Conservation (phyloP, 108 stramenopile genomes). For the Cyclotella cryptica region DNA sequence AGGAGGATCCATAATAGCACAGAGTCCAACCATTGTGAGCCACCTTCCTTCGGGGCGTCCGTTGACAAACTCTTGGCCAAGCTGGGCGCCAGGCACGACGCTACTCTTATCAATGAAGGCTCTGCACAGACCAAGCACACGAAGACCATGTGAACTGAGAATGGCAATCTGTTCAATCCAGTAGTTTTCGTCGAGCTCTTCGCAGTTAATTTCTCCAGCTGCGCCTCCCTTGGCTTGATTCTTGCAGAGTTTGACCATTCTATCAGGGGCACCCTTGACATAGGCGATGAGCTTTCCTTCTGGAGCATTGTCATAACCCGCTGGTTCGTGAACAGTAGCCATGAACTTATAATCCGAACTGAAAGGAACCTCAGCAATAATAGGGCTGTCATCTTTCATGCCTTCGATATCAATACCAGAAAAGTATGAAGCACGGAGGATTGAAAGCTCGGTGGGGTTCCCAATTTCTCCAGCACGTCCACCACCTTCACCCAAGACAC, state of each 20-base stretch:
- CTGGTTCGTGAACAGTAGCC: conserved; percentile 46
- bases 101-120: conserved; percentile 65
- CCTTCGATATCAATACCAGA: conserved; percentile 71
- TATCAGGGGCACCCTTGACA: conserved; percentile 82
- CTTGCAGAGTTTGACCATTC: conserved; percentile 59
- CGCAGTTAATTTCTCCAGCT: conserved; percentile 64
- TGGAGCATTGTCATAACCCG: conserved; percentile 37
- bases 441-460: conserved; percentile 88
- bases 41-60: conserved; percentile 58
- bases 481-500: conserved; percentile 78
- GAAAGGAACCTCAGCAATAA: conserved; percentile 86
- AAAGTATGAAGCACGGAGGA: conserved; percentile 83
- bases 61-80: conserved; percentile 77
- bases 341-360: conserved; percentile 90
- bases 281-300: conserved; percentile 60
- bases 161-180: conserved; percentile 87
- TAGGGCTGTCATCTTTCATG: conserved; percentile 62
- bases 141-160: conserved; percentile 91
- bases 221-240: conserved; percentile 65
- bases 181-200: conserved; percentile 73
- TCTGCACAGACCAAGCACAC: conserved; percentile 91
- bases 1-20: conserved; percentile 96
- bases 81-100: conserved; percentile 71
- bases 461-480: conserved; percentile 84
- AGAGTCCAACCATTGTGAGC: conserved; percentile 43